phyloP scores from a whole-genome alignment of 441 rosid genomes.

The Mallotus repandus region DNA sequence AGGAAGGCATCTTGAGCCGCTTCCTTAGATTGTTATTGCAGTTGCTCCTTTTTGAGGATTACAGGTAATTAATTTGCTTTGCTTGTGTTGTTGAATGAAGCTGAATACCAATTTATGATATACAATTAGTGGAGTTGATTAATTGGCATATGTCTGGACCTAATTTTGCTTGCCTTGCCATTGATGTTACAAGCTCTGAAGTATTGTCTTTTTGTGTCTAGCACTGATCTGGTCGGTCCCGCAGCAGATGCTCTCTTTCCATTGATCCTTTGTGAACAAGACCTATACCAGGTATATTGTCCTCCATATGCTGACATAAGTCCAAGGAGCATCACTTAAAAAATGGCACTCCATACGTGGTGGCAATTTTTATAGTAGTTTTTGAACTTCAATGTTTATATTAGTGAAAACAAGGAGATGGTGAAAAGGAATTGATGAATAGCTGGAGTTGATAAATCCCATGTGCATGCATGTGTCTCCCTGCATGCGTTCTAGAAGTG shows the following conservation, averaged over 20 bases:
- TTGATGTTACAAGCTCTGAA: slow-evolving; percentile 12
- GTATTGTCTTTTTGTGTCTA: slow-evolving; percentile 32
- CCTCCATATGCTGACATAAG: background rate
- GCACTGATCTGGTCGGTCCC: slow-evolving; percentile 82
- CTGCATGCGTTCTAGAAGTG: background rate
- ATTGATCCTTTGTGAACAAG: slow-evolving; percentile 87
- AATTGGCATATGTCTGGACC: background rate
- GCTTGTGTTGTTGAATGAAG: background rate
- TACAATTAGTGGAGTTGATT: background rate
- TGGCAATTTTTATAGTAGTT: no score
- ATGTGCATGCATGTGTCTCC: background rate
- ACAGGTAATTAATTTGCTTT: slow-evolving; percentile 52
- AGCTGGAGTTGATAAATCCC: no score
- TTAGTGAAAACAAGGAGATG: background rate
- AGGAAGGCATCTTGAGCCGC: slow-evolving; percentile 70
- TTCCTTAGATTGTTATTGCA: slow-evolving; percentile 77
- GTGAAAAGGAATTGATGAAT: background rate
- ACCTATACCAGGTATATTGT: slow-evolving; percentile 69
- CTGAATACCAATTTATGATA: background rate
- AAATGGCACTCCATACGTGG: background rate
- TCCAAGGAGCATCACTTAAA: background rate
- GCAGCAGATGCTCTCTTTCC: slow-evolving; percentile 99
- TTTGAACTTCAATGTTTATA: no score
- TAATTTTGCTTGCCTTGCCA: slow-evolving; percentile 14
- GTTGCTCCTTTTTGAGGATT: slow-evolving; percentile 88